Evolutionary conservation across 2,329 filamentous ascomycete species (phyloP), one percentile per base, ranked within the genome.

Genomic region (Nemania sp.): DNA sequence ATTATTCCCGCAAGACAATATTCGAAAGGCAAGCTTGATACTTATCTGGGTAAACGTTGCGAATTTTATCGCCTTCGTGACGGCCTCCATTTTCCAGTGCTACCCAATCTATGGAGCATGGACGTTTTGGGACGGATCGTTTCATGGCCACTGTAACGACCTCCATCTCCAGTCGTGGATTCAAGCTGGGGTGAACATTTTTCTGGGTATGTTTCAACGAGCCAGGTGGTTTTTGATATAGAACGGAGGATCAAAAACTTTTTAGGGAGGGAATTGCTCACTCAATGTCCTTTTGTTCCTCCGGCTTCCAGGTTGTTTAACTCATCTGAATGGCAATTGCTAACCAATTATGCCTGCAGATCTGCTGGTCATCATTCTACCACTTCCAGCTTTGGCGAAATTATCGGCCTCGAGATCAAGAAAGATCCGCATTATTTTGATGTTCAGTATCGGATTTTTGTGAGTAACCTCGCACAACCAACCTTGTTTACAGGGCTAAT

Each of bases 401-500:
- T 68, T 80, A 0, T 75, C 73, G 20, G 67, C 77, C 65, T 79
- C 78, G 5, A 45, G 67, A 61, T 74, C 67, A 52, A 79, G 78
- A 68, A 79, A 76, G 69, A 49, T 75, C 1, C 78, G 78, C 62
- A 77, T 80, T 32, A 68, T 80, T n/a, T 61, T 75, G 47, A 80
- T 79, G 77, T 80, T 80, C 68, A 73, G 74, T 62, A 72, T 80
- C 13, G 78, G 78, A 38, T 77, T 79, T 66, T 78, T 79, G 76
- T 77, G 62, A 62, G 75, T 66, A 11, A 15, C 11, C 1, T 8
- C 8, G 20, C 15, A 5, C 29, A 22, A 32, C 8, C n/a, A 7
- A 18, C 27, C 10, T 24, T 18, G 4, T 3, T 54, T 20, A 10
- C 26, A 18, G 2, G 20, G 41, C 67, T 69, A 61, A 69, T 35